Evolutionary conservation across 495 filamentous ascomycete species (phyloP), one percentile per base, ranked within the genome.

Genomic region (Podospora tetraspora): DNA sequence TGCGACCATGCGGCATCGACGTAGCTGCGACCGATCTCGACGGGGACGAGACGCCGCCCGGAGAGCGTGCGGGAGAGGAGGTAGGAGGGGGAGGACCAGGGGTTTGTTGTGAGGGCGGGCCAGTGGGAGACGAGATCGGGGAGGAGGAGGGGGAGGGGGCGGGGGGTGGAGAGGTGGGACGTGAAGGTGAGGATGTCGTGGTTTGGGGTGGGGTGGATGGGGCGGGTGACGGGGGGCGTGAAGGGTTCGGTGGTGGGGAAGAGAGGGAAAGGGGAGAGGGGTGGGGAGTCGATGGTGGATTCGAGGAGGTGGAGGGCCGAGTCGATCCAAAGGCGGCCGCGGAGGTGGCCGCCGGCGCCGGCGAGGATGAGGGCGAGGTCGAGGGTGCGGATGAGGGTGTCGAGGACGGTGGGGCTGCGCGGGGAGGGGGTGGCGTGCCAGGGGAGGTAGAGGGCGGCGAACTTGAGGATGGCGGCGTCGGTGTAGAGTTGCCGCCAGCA

Each of bases 21-120:
- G 71, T 99, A 99, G 69, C 88, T 92, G 61, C 91, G 81, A 8
- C 95, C 95, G n/a, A 96, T 74, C 75, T 99, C 95, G 16, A 98
- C 84, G 0, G 95, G 95, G 1, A 98, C 89, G 2, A 97, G 85
- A 57, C 95, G 84, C 25, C 87, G 83, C 1, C 96, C 95, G 11
- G 80, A 82, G 57, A 97, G 85, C 0, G 95, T 98, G 59, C 83
- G 86, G 6, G 86, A 82, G 23, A 92, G 80, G 70, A 96, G 88
- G 76, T 97, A 97, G 3, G 84, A 80, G 0, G 89, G 88, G 4
- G 83, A 87, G 24, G 81, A 83, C 95, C 95, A 99, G 0, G 87
- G 83, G 11, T 84, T 81, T 0, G 82, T 81, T 19, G 83, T 84
- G n/a, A 90, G 71, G 1, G 94, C 94, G 0, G 93, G 94, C 95